These are phyloP conservation scores for Aureobasidium subglaciale DNA, from an alignment of 2,329 filamentous ascomycete species.

Conservation along the genomic window DNA sequence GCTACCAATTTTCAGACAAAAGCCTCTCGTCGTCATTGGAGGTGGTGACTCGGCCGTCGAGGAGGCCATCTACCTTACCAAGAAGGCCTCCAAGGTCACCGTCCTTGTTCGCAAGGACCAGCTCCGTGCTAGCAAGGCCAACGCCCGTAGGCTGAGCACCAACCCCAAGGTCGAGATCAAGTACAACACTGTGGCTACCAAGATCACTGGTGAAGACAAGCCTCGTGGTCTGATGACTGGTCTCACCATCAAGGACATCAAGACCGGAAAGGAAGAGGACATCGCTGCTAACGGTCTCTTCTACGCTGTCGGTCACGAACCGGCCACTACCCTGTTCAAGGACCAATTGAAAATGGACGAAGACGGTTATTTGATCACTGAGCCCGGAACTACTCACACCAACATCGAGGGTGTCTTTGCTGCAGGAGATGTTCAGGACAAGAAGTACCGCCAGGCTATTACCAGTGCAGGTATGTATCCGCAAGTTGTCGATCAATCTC, in stretches of 20 bases:
- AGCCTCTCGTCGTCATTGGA: conserved; percentile 90
- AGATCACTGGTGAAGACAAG: conserved; percentile 78
- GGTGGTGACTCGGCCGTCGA: conserved; percentile 96
- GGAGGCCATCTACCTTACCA: conserved; percentile 94
- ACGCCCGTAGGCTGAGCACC: conserved; percentile 74
- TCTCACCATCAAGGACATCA: conserved; percentile 72
- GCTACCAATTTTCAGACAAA: conserved; percentile 94
- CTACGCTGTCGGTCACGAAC: conserved; percentile 95
- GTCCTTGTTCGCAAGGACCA: conserved; percentile 85
- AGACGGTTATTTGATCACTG: conserved; percentile 85
- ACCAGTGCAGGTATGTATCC: conserved; percentile 77
- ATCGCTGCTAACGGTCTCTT: conserved; percentile 88
- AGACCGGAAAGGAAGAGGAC: conserved; percentile 70
- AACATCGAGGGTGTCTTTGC: conserved; percentile 90
- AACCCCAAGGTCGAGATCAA: conserved; percentile 87
- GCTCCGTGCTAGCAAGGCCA: conserved; percentile 82
- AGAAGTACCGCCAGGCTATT: conserved; percentile 94
- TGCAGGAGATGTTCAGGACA: conserved; percentile 96
- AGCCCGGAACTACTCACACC: conserved; percentile 81
- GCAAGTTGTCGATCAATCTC: not conserved
- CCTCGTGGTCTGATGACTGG: conserved; percentile 74
- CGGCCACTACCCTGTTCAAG: conserved; percentile 84
- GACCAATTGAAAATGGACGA: conserved; percentile 80
- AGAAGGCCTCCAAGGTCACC: conserved; percentile 92
- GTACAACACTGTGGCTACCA: conserved; percentile 74